Percentiles rank a stretch among this genome's conserved stretches.
These are phyloP conservation scores for Tuber brumale DNA, from an alignment of 495 filamentous ascomycete genomes.

Conservation along the genomic window DNA sequence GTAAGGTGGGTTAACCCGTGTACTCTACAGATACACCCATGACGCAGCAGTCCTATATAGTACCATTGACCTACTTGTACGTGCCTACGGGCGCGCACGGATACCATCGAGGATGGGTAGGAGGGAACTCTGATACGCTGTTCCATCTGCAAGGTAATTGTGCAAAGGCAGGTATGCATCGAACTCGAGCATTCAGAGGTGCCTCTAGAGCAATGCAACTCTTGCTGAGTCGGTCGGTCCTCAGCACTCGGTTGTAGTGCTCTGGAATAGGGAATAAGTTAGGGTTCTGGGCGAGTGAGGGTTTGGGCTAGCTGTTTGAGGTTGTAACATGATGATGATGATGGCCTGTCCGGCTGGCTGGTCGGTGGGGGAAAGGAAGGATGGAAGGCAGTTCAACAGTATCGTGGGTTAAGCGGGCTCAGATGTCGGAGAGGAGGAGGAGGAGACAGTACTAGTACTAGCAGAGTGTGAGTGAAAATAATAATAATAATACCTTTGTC, in stretches of 20 bases:
- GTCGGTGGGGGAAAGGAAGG: not conserved
- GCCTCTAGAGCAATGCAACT: not conserved
- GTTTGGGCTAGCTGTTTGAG: not conserved
- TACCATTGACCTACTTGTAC: not conserved
- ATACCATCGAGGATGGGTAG: not conserved
- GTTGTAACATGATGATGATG: not conserved
- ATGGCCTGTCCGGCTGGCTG: not conserved
- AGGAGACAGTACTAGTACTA: not conserved
- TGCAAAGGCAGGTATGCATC: not conserved
- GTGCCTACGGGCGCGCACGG: not conserved
- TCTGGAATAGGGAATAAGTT: conserved; percentile 1
- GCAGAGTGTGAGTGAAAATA: not conserved
- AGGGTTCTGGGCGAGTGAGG: not conserved
- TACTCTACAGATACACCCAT: not conserved
- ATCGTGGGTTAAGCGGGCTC: not conserved
- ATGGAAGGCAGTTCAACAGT: not conserved
- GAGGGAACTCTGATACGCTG: not conserved
- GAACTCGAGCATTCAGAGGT: not conserved
- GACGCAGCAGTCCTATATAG: not conserved
- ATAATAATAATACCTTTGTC: not conserved
- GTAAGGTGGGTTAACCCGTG: not conserved
- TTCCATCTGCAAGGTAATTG: not conserved
- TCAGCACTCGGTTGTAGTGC: not conserved
- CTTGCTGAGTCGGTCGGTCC: not conserved
- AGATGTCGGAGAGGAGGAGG: not conserved